Evolutionary conservation across 2,329 filamentous ascomycete genomes (phyloP).

Genomic region (Monosporascus sp.): DNA sequence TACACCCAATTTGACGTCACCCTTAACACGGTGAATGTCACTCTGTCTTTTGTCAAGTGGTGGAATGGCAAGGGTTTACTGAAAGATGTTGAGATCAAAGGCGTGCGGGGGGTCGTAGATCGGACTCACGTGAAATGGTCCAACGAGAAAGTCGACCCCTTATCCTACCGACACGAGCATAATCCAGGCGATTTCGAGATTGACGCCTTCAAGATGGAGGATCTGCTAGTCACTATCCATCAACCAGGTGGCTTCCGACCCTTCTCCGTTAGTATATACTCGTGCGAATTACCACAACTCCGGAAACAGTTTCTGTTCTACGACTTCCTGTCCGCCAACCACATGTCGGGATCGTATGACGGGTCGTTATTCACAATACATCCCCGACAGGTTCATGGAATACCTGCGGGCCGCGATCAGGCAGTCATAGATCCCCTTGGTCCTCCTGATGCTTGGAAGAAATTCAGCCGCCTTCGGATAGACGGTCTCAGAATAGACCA

Average conservation of each 20-base stretch:
- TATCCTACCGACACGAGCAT: slow-evolving; percentile 83
- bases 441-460: slow-evolving; percentile 80
- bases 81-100: slow-evolving; percentile 88
- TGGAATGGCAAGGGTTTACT: slow-evolving; percentile 93
- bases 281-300: slow-evolving; percentile 86
- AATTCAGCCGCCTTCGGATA: slow-evolving; percentile 86
- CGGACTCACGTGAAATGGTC: slow-evolving; percentile 76
- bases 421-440: slow-evolving; percentile 54
- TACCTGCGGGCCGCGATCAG: slow-evolving; percentile 57
- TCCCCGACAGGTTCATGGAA: slow-evolving; percentile 81
- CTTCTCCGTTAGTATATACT: slow-evolving; percentile 92
- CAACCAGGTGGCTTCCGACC: slow-evolving; percentile 90
- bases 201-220: slow-evolving; percentile 92
- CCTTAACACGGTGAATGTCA: slow-evolving; percentile 92
- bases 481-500: slow-evolving; percentile 95
- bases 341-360: slow-evolving; percentile 93
- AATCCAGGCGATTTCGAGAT: slow-evolving; percentile 93
- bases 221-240: slow-evolving; percentile 84
- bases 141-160: slow-evolving; percentile 67
- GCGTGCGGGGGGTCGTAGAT: slow-evolving; percentile 87
- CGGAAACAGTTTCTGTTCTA: slow-evolving; percentile 98
- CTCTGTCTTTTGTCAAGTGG: slow-evolving; percentile 96
- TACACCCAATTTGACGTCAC: slow-evolving; percentile 97
- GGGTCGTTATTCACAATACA: slow-evolving; percentile 97
- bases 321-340: slow-evolving; percentile 90